These are phyloP conservation scores for Lasiodiplodia hormozganensis DNA, from an alignment of 2,329 filamentous ascomycete species.

Conservation along the genomic window DNA sequence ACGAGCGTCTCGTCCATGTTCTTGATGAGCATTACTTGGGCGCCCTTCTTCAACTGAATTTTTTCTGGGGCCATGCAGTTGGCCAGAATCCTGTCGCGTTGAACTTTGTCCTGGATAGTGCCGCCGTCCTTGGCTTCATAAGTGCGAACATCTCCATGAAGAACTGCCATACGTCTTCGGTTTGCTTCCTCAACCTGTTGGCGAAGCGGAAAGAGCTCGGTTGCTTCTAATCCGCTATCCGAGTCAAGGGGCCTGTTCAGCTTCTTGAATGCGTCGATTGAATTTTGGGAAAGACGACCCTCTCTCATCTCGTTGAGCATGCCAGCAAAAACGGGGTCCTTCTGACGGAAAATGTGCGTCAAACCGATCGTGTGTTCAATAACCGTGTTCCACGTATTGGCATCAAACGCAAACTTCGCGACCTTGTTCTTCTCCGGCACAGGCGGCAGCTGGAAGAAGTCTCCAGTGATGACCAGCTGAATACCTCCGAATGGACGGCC, in stretches of 20 bases:
- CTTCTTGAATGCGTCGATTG: slow-evolving; percentile 76
- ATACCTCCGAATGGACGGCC: slow-evolving; percentile 94
- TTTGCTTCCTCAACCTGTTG: slow-evolving; percentile 91
- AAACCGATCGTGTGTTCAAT: slow-evolving; percentile 96
- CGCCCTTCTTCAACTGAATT: slow-evolving; percentile 84
- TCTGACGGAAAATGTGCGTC: slow-evolving; percentile 95
- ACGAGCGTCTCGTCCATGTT: slow-evolving; percentile 94
- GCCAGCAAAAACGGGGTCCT: slow-evolving; percentile 83
- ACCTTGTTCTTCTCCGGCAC: slow-evolving; percentile 79
- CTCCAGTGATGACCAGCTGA: slow-evolving; percentile 92
- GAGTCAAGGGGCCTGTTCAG: slow-evolving; percentile 72
- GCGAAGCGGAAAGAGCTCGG: slow-evolving; percentile 92
- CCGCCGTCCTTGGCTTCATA: slow-evolving; percentile 82
- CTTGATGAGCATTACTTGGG: slow-evolving; percentile 99
- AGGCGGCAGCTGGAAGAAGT: slow-evolving; percentile 96
- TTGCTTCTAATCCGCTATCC: slow-evolving; percentile 78
- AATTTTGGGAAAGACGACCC: slow-evolving; percentile 78
- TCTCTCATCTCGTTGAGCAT: slow-evolving; percentile 99
- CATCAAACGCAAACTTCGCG: slow-evolving; percentile 91
- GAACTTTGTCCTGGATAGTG: slow-evolving; percentile 65
- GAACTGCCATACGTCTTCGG: slow-evolving; percentile 70
- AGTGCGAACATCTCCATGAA: slow-evolving; percentile 71
- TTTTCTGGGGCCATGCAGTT: slow-evolving; percentile 92
- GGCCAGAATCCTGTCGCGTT: slow-evolving; percentile 77
- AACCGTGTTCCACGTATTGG: slow-evolving; percentile 86